Percentiles rank a stretch among this genome's conserved stretches.
phyloP scores from a whole-genome alignment of 2,329 filamentous ascomycete species.

The Malbranchea zuffiana region DNA sequence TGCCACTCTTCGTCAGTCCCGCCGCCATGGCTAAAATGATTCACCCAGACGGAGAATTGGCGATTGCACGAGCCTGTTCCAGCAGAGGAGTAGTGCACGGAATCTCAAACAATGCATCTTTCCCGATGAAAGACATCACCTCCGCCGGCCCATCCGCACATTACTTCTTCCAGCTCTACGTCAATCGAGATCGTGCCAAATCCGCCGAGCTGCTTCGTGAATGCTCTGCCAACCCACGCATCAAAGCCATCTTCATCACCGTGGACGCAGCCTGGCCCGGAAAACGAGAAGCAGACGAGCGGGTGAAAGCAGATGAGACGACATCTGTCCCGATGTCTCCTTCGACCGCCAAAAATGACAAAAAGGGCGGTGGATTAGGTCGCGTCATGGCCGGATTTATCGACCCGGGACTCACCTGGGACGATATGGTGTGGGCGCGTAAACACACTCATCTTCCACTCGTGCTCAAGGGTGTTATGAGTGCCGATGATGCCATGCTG shows the following conservation, averaged over 20 bases:
- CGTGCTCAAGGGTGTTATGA: conserved; percentile 49
- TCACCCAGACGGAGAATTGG: conserved; percentile 54
- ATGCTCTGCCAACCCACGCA: conserved; percentile 32
- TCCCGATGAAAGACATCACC: conserved; percentile 45
- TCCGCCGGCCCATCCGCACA: conserved; percentile 30
- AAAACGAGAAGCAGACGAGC: conserved; percentile 48
- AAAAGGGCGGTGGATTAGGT: conserved; percentile 44
- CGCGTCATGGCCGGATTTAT: conserved; percentile 44
- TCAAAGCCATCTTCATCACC: conserved; percentile 42
- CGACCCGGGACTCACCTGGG: conserved; percentile 43
- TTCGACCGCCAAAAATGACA: conserved; percentile 38
- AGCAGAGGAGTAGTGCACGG: conserved; percentile 46
- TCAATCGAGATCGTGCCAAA: conserved; percentile 42
- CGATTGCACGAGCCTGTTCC: conserved; percentile 44
- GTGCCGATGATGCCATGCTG: conserved; percentile 43
- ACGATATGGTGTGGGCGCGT: conserved; percentile 44
- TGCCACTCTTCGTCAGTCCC: conserved; percentile 54
- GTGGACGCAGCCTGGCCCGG: conserved; percentile 46
- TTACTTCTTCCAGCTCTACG: conserved; percentile 48
- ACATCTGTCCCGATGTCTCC: conserved; percentile 36
- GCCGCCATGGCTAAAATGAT: conserved; percentile 54
- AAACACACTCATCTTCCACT: conserved; percentile 40
- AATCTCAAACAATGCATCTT: conserved; percentile 53
- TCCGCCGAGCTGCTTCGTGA: conserved; percentile 38
- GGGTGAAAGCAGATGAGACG: conserved; percentile 38